Evolutionary conservation across 2,329 filamentous ascomycete species (phyloP).

Genomic region (Ophiostoma pallidulum): DNA sequence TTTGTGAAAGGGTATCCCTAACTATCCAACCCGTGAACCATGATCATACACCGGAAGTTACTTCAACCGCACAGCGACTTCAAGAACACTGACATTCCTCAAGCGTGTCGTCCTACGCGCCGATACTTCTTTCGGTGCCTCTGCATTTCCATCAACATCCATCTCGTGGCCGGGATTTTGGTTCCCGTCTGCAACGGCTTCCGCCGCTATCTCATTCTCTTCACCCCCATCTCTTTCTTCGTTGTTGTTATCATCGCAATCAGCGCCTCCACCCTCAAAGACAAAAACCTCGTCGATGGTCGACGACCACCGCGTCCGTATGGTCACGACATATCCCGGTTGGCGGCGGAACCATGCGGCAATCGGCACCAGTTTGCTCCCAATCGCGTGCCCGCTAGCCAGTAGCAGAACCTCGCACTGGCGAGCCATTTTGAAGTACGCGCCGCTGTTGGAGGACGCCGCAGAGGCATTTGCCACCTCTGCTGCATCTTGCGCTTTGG

Average conservation of each 20-base stretch:
- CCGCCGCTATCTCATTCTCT: too few species aligned
- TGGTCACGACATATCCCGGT: slow-evolving; percentile 45
- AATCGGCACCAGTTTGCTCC: slow-evolving; percentile 51
- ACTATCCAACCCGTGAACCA: too few species aligned
- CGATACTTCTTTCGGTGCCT: not conserved
- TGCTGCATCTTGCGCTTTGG: slow-evolving; percentile 26
- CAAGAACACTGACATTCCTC: slow-evolving; percentile 14
- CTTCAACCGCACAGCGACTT: slow-evolving; percentile 11
- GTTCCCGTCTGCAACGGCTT: too few species aligned
- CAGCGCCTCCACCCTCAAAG: slow-evolving; percentile 25
- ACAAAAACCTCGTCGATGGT: slow-evolving; percentile 57
- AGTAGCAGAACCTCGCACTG: slow-evolving; percentile 28
- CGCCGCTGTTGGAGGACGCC: slow-evolving; percentile 9
- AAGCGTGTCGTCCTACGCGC: not conserved
- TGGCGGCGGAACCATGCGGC: slow-evolving; percentile 57
- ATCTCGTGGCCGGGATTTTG: not conserved
- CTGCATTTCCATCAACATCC: not conserved
- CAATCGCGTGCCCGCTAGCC: slow-evolving; percentile 58
- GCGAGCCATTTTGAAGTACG: slow-evolving; percentile 22
- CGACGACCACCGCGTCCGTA: slow-evolving; percentile 54
- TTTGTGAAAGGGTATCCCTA: too few species aligned
- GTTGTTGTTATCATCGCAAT: slow-evolving; percentile 18
- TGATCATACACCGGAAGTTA: too few species aligned
- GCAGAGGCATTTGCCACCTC: not conserved
- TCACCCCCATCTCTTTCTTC: slow-evolving; percentile 1